A percentile compares a stretch with the other conserved stretches of the same genome.
These are phyloP conservation scores for Penicillium goetzii DNA, from an alignment of 495 filamentous ascomycete genomes.

Conservation along the genomic window DNA sequence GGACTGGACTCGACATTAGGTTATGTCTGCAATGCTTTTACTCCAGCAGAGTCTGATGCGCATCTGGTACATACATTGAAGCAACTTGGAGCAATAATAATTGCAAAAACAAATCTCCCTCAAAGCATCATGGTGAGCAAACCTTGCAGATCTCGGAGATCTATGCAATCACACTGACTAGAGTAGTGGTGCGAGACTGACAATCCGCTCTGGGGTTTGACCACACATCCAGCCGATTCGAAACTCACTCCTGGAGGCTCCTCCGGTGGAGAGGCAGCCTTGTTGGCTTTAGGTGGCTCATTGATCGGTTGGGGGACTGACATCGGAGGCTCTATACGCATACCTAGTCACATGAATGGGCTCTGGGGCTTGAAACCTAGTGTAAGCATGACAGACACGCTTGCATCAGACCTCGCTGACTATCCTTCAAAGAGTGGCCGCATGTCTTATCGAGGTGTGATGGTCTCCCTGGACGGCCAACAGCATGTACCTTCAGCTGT, in stretches of 20 bases:
- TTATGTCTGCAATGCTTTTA: background rate
- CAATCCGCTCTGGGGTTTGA: too few species aligned
- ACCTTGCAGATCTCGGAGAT: too few species aligned
- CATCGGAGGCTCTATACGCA: background rate
- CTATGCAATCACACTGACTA: too few species aligned
- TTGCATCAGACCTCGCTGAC: too few species aligned
- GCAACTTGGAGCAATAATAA: background rate
- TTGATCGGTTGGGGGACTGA: background rate
- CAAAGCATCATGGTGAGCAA: background rate
- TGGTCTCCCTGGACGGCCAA: too few species aligned
- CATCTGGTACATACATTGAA: background rate
- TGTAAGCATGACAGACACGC: background rate
- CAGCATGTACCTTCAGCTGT: too few species aligned
- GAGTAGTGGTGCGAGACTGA: too few species aligned
- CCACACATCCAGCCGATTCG: too few species aligned
- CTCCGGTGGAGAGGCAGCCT: background rate
- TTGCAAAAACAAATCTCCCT: background rate
- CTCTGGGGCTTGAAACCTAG: background rate
- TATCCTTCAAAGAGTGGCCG: too few species aligned
- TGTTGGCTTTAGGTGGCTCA: background rate
- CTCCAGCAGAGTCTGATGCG: background rate
- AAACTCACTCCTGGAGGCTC: background rate
- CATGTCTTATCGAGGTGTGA: too few species aligned
- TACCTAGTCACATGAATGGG: background rate
- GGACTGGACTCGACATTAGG: background rate